A percentile compares a stretch with the other conserved stretches of the same genome.
Conservation (phyloP, 306 rosid species). For the Gleditsia sinensis region DNA sequence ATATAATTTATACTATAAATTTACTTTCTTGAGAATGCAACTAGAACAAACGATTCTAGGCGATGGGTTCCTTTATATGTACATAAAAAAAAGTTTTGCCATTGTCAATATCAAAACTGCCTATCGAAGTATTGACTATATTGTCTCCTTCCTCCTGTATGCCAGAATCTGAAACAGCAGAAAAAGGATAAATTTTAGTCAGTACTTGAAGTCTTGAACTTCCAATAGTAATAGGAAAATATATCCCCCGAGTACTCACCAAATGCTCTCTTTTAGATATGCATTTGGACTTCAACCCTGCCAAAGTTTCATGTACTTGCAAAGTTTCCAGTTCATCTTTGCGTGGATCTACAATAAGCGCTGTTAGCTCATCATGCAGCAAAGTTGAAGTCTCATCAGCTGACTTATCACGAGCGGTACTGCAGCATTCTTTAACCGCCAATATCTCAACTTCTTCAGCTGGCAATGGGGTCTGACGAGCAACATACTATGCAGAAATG, state of each 20-base stretch:
- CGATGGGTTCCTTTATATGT: neutral
- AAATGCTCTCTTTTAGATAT: conserved; percentile 54
- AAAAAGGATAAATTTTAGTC: conserved; percentile 2
- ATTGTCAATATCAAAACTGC: conserved; percentile 18
- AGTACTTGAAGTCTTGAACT: neutral
- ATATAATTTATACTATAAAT: neutral
- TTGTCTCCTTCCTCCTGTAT: conserved; percentile 62
- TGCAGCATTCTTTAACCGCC: conserved; percentile 50
- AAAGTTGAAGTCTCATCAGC: conserved; percentile 29
- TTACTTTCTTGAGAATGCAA: neutral
- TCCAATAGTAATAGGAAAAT: neutral
- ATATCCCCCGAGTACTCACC: conserved; percentile 50
- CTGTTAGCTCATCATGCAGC: conserved; percentile 37
- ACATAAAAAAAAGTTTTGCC: neutral
- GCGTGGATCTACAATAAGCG: conserved; percentile 49
- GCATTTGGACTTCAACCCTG: conserved; percentile 62
- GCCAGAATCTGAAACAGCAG: conserved; percentile 76
- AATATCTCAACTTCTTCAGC: conserved; percentile 78
- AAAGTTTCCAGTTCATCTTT: conserved; percentile 65
- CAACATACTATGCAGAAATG: conserved; percentile 58
- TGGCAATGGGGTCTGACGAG: conserved; percentile 56
- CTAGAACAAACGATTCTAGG: neutral
- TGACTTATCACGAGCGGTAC: conserved; percentile 33
- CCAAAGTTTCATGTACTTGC: conserved; percentile 69
- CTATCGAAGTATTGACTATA: neutral